phyloP scores from a whole-genome alignment of 371 early-diverging fungal species.

The Pancytospora epiphaga region DNA sequence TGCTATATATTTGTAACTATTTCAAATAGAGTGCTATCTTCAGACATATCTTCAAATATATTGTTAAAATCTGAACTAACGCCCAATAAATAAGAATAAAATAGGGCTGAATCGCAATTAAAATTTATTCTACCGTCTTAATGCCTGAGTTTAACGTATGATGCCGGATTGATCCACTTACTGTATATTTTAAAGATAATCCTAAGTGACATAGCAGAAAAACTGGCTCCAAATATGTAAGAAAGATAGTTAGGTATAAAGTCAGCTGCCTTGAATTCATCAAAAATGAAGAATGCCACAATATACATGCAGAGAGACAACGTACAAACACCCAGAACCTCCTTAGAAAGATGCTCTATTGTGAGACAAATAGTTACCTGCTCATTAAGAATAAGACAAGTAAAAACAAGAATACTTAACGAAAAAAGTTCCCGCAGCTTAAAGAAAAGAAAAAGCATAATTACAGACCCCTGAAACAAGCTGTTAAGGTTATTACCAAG shows the following conservation, averaged over 20 bases:
- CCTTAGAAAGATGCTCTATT: not conserved
- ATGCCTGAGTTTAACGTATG: not conserved
- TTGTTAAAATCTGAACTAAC: no score
- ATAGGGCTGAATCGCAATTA: no score
- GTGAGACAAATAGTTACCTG: slow-evolving; percentile 52
- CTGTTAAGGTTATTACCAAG: slow-evolving; percentile 81
- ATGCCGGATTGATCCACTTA: not conserved
- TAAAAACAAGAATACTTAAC: slow-evolving; percentile 87
- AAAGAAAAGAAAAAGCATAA: slow-evolving; percentile 78
- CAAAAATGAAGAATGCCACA: not conserved
- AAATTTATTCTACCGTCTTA: not conserved
- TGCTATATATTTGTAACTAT: no score
- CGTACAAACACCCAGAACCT: not conserved
- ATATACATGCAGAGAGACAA: not conserved
- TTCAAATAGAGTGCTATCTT: no score
- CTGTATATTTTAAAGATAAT: not conserved
- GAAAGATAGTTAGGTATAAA: not conserved
- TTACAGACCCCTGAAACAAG: slow-evolving; percentile 88
- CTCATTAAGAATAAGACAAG: slow-evolving; percentile 87
- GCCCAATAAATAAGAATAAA: no score
- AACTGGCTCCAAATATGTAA: no score
- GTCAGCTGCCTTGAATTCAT: not conserved
- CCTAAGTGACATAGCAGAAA: not conserved
- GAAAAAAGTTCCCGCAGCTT: slow-evolving; percentile 87
- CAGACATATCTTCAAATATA: no score